Conservation (phyloP, 148 eudicot genomes). For the Silene latifolia region DNA sequence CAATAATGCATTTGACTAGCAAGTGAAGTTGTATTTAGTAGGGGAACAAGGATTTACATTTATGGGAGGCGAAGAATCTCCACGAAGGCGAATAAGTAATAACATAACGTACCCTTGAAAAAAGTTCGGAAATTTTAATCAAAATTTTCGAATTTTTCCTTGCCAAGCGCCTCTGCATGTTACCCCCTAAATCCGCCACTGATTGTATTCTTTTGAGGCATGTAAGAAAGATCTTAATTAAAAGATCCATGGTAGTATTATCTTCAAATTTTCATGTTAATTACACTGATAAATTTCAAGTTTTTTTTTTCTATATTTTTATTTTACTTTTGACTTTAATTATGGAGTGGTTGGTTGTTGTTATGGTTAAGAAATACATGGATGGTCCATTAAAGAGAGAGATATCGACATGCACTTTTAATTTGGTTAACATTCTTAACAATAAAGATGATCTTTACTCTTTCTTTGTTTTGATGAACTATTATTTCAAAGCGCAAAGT, state of each 20-base stretch:
- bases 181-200: no score
- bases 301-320: not conserved
- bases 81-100: no score
- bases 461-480: conserved; percentile 13
- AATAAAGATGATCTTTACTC: conserved; percentile 20
- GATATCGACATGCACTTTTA: conserved; percentile 17
- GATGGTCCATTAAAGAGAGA: conserved; percentile 8
- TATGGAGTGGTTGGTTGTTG: conserved; percentile 13
- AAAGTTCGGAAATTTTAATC: no score
- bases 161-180: no score
- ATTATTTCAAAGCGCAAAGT: conserved; percentile 19
- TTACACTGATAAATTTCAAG: not conserved
- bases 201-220: not conserved
- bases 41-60: no score
- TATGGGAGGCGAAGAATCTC: no score
- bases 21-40: no score
- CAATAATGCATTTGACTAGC: not conserved
- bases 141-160: no score
- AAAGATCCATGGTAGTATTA: not conserved
- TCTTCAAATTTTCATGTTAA: not conserved
- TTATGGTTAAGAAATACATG: conserved; percentile 11
- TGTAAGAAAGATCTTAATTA: not conserved
- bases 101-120: no score
- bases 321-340: not conserved
- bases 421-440: no score